A percentile compares a stretch with the other conserved stretches of the same genome.
Conservation (phyloP, 208 protist genomes). For the Wallacemonas rigidus region DNA sequence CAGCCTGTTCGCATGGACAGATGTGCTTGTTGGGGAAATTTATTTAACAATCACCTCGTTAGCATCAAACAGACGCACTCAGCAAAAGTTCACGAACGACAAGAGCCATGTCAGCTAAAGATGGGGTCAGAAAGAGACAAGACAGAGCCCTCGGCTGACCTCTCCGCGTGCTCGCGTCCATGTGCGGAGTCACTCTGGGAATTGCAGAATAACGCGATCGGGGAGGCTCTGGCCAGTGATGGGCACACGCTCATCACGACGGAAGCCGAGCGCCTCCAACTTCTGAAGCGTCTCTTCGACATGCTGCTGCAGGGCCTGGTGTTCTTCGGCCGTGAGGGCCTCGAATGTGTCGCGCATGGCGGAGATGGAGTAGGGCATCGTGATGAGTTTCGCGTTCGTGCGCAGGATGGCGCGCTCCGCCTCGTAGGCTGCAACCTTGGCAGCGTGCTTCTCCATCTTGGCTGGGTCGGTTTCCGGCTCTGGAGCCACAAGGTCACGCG, state of each 20-base stretch:
- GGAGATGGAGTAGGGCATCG: slow-evolving; percentile 50
- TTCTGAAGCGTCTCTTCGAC: slow-evolving; percentile 52
- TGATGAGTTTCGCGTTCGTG: slow-evolving; percentile 85
- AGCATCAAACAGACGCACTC: no score
- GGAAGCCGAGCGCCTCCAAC: slow-evolving; percentile 64
- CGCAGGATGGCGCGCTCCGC: slow-evolving; percentile 61
- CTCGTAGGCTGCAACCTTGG: slow-evolving; percentile 43
- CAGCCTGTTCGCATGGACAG: no score
- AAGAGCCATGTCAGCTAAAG: no score
- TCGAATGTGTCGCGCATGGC: slow-evolving; percentile 48
- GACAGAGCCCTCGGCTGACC: no score
- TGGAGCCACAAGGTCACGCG: slow-evolving; percentile 21
- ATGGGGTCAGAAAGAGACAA: no score
- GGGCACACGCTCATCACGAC: slow-evolving; percentile 56
- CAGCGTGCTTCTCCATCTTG: slow-evolving; percentile 17
- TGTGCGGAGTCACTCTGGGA: slow-evolving; percentile 29
- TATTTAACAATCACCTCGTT: no score
- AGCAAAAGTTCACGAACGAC: no score
- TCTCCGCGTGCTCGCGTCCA: not conserved
- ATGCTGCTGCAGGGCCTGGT: slow-evolving; percentile 32
- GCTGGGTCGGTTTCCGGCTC: slow-evolving; percentile 33
- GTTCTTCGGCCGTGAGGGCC: slow-evolving; percentile 41
- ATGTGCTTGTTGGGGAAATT: no score
- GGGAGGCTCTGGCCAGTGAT: slow-evolving; percentile 72
- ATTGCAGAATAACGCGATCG: slow-evolving; percentile 83